Percentiles rank a stretch among this genome's conserved stretches.
Conservation (phyloP, 2,329 filamentous ascomycete genomes). For the Tetracladium maxilliforme region DNA sequence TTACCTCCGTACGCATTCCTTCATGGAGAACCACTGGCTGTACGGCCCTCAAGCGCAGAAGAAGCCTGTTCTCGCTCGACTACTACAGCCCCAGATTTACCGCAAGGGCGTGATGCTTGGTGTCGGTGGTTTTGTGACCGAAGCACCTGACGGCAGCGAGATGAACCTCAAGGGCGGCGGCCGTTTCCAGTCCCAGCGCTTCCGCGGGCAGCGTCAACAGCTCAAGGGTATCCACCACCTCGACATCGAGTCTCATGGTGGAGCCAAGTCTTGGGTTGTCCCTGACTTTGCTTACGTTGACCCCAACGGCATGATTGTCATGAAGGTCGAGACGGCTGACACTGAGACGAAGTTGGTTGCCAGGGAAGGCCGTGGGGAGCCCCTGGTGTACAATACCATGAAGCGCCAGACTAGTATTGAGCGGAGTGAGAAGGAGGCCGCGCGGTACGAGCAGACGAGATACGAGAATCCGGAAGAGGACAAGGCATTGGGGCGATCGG, state of each 20-base stretch:
- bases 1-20: conserved; percentile 38
- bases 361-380: neutral
- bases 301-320: conserved; percentile 11
- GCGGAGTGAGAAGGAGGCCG: too few species aligned
- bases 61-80: conserved; percentile 38
- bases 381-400: neutral
- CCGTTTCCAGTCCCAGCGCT: neutral
- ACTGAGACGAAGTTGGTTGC: too few species aligned
- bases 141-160: conserved; percentile 5
- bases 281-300: conserved; percentile 12
- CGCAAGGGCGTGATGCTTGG: conserved; percentile 9
- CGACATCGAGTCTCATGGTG: conserved; percentile 13
- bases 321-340: conserved; percentile 10
- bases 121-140: conserved; percentile 14
- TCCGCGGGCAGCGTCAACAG: conserved; percentile 2
- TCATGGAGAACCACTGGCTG: conserved; percentile 42
- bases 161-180: conserved; percentile 1
- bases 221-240: conserved; percentile 2
- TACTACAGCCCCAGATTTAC: conserved; percentile 31
- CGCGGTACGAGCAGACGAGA: too few species aligned
- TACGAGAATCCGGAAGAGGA: too few species aligned
- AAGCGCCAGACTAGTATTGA: neutral
- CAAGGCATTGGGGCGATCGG: too few species aligned
- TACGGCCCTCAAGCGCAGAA: conserved; percentile 39
- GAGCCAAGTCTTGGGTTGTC: conserved; percentile 13